A percentile compares a stretch with the other conserved stretches of the same genome.
phyloP scores from a whole-genome alignment of 1,284 basidiomycete genomes.

The Microstroma glucosiphilum region DNA sequence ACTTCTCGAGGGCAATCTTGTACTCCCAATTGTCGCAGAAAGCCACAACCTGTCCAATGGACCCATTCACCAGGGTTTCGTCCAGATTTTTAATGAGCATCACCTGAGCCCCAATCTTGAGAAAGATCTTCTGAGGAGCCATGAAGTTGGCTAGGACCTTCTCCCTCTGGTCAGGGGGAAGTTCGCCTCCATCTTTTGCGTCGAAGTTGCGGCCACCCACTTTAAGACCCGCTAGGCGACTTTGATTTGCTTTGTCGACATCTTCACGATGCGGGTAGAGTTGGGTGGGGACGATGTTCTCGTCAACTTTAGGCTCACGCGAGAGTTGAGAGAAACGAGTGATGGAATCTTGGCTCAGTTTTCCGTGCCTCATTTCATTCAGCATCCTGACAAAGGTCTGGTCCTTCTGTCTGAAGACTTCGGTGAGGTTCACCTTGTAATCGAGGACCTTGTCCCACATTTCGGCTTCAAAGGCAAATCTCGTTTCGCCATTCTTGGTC shows the following conservation, averaged over 20 bases:
- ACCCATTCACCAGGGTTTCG: slow-evolving; percentile 73
- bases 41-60: slow-evolving; percentile 62
- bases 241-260: slow-evolving; percentile 66
- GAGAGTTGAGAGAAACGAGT: slow-evolving; percentile 19
- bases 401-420: slow-evolving; percentile 71
- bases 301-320: slow-evolving; percentile 26
- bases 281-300: slow-evolving; percentile 40
- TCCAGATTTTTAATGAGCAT: slow-evolving; percentile 73
- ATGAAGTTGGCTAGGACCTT: slow-evolving; percentile 35
- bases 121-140: slow-evolving; percentile 53
- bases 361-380: slow-evolving; percentile 41
- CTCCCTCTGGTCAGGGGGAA: slow-evolving; percentile 24
- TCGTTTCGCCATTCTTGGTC: slow-evolving; percentile 50
- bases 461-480: slow-evolving; percentile 68
- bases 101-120: slow-evolving; percentile 64
- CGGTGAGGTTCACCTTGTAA: slow-evolving; percentile 74
- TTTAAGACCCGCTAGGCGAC: slow-evolving; percentile 56
- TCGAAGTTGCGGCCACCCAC: slow-evolving; percentile 27
- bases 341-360: slow-evolving; percentile 34
- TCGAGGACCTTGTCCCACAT: slow-evolving; percentile 72
- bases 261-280: slow-evolving; percentile 75
- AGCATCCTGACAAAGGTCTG: slow-evolving; percentile 43
- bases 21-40: neutral
- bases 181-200: slow-evolving; percentile 31
- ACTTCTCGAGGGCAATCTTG: neutral